Evolutionary conservation across 495 filamentous ascomycete species (phyloP).

Genomic region (Saxophila tyrrhenica): DNA sequence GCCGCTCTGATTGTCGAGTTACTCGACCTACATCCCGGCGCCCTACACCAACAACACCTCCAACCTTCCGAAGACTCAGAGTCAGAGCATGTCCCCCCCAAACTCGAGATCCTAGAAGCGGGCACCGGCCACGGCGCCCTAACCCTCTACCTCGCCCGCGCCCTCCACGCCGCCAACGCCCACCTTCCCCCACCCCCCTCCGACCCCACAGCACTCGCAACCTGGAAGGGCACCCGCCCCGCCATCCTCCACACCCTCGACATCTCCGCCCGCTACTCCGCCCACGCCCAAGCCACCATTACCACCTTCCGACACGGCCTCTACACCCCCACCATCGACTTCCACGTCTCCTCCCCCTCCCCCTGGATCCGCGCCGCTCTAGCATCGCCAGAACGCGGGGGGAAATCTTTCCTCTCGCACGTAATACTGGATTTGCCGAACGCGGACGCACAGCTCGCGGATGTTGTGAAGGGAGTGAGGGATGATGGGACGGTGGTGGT

Average conservation of each 20-base stretch:
- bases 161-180: conserved; percentile 62
- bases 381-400: background rate
- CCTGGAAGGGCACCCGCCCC: conserved; percentile 30
- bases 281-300: conserved; percentile 49
- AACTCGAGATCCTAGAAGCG: conserved; percentile 64
- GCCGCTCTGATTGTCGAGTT: conserved; percentile 60
- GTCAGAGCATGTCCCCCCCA: conserved; percentile 19
- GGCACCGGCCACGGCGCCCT: conserved; percentile 71
- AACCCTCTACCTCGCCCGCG: conserved; percentile 61
- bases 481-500: conserved; percentile 52
- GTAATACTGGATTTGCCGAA: conserved; percentile 61
- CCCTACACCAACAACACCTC: conserved; percentile 20
- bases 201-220: background rate
- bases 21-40: conserved; percentile 51
- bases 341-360: conserved; percentile 54
- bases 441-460: conserved; percentile 45
- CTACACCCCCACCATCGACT: conserved; percentile 55
- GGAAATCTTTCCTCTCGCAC: conserved; percentile 50
- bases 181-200: conserved; percentile 18
- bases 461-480: conserved; percentile 45
- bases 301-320: conserved; percentile 55
- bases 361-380: conserved; percentile 49
- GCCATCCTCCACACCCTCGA: conserved; percentile 67
- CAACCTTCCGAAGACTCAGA: conserved; percentile 29
- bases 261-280: conserved; percentile 43